Evolutionary conservation across 345 rosid genomes (phyloP), one percentile per base, ranked within the genome.

Genomic region (Citrus trifoliata): DNA sequence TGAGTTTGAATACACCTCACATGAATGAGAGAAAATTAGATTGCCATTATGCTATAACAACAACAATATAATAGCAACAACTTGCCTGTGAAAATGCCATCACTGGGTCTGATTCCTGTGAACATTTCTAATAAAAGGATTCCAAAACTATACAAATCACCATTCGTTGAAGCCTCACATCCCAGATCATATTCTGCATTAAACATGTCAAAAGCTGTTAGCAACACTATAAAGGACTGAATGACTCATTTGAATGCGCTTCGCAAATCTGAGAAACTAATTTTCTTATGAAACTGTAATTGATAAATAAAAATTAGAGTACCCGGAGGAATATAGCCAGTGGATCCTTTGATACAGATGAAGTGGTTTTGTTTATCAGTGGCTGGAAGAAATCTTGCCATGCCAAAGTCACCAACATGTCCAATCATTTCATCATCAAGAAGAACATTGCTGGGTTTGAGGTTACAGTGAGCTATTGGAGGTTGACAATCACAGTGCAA

Each of bases 121-220:
- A 82, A 55, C 75, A 82, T 71, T 80, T 86, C 81, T 9, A 82
- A 37, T 48, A 83, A 55, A 7, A 86, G 51, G 4, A 86, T 78
- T 0, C 85, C 85, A 19, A 32, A 82, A 24, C 82, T 82, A 10
- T 82, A 80, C 25, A 82, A 72, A 67, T 86, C 82, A 1, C 85
- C 85, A 2, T 24, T 3, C 0, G 67, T 70, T 14, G 85, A 79
- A 9, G 51, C 71, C 27, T 6, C 46, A 1, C 73, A 72, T 38
- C 89, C 83, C 73, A 80, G 13, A 3, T 77, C 87, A 75, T 86
- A 84, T 37, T 86, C 85, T 84, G 60, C 19, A 74, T 40, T 40
- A 40, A 40, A 40, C 10, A 40, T 40, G 75, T 24, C 7, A 37
- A 37, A 40, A 2, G 2, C 12, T 40, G 46, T 40, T 8, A 40